Conservation (phyloP, 2,329 filamentous ascomycete species). For the Penicillium sp. region DNA sequence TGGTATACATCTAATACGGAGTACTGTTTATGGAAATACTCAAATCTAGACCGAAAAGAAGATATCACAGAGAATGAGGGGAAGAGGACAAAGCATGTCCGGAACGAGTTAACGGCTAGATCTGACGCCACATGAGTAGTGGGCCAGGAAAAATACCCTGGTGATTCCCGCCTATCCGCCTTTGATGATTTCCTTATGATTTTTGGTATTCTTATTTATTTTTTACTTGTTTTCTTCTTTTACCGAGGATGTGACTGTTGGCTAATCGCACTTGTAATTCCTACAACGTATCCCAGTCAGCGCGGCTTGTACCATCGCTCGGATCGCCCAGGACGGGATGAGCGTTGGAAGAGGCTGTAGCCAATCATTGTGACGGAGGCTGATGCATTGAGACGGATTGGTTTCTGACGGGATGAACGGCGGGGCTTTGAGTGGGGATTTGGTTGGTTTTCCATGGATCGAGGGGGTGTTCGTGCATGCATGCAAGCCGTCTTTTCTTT, state of each 20-base stretch:
- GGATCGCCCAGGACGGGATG: conserved; percentile 1
- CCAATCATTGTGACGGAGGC: conserved; percentile 11
- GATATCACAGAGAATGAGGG: background rate
- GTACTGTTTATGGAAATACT: too few relatives aligned
- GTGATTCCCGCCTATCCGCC: too few relatives aligned
- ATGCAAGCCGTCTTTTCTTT: background rate
- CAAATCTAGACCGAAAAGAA: background rate
- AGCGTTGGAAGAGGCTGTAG: background rate
- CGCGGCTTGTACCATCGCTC: background rate
- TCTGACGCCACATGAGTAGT: too few relatives aligned
- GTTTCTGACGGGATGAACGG: conserved; percentile 24
- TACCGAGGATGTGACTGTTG: too few relatives aligned
- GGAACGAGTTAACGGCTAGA: too few relatives aligned
- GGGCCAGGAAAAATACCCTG: too few relatives aligned
- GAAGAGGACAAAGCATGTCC: too few relatives aligned
- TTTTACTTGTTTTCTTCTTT: too few relatives aligned
- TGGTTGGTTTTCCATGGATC: conserved; percentile 6
- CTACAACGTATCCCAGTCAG: background rate
- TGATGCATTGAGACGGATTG: conserved; percentile 14
- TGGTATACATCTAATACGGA: too few relatives aligned
- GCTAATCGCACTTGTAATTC: too few relatives aligned
- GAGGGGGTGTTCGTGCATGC: conserved; percentile 8
- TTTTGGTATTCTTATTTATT: too few relatives aligned
- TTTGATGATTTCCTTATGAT: too few relatives aligned
- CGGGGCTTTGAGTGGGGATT: conserved; percentile 15